Evolutionary conservation across 495 filamentous ascomycete species (phyloP), one percentile per base, ranked within the genome.

Genomic region (Aspergillus nidulans): DNA sequence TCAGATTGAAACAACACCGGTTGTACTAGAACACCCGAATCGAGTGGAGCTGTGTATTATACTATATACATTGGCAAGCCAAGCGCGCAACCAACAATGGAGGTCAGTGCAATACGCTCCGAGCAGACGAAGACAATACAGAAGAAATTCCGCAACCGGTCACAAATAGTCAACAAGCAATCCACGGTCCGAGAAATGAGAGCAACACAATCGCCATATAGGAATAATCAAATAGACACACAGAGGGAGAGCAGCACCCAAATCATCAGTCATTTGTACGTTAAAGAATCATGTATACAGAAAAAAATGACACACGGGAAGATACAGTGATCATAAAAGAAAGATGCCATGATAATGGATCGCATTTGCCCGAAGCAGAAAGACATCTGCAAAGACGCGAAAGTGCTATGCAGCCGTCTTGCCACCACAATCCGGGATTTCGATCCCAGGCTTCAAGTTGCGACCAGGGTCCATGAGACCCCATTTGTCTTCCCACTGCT

Each of bases 401-500:
- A 28, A 25, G 16, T 23, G 48, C 58, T 57, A 75, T 1, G 65
- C 59, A 20, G 86, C 78, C 19, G 83, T 88, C 75, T 88, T 83
- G 34, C 90, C 91, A 12, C 80, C 87, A 61, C 92, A 97, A 63
- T 90, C 85, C 20, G 94, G 94, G 61, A 98, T 95, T 66, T 82
- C 86, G 50, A 98, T 67, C 9, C 92, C 91, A 2, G 77, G 62
- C 70, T 98, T 98, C 64, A 98, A 67, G 19, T 91, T 90, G 50
- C 94, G 83, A 56, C 88, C 83, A 1, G 88, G 78, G 68, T 95
- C 90, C 83, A 98, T 85, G 19, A 98, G 72, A 25, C 94, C 94
- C 92, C 92, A 97, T 63, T 96, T 88, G 63, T 95, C 90, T 71
- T 98, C 94, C 92, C 92, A 97, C 52, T 89, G 77, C 71, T 91